Base-by-base conservation (phyloP, 2,329 filamentous ascomycete species). In the Colletotrichum sp. region DNA sequence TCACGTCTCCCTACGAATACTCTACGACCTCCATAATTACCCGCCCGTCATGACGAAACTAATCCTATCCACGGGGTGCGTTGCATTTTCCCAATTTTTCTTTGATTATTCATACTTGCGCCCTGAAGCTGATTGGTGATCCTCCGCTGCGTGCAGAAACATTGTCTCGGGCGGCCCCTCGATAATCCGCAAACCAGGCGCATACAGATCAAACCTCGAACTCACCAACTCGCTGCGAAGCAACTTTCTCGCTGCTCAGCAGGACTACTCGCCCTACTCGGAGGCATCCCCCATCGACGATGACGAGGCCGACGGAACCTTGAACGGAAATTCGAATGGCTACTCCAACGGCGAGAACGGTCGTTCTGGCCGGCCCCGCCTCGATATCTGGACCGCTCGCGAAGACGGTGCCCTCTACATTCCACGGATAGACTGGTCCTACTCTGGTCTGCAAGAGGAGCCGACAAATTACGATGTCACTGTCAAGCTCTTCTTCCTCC, bases 401-500 rank as follows among this genome's bases (percentile, higher is more conserved):
- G 89, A 78, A 39, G 72, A 92, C 62, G 89, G 87, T 55, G 87
- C 88, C 65, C 89, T 96, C 62, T 96, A 94, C 82, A 91, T 98
- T 55, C 96, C 96, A 63, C 91, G 94, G 55, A 92, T 96, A 82
- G 92, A 95, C 84, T 95, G 94, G 88, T 88, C 91, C 15, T 87
- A 90, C 34, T 92, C 92, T 6, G 94, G 94, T 0, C 88, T 99
- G 62, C 89, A 92, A 36, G 97, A 99, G 82, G 96, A 98, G 79
- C 89, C 94, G 30, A 89, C 91, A 75, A 93, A 96, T 79, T 99
- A 99, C 87, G 96, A 98, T 82, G 96, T 98, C 81, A 98, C 96
- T 1, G 94, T 97, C 77, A 99, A 99, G 86, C 87, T 99, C 26
- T 99, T 99, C 88, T 98, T 97, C 85, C 90, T 99, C 32, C 94